These are phyloP conservation scores for Myxozyma udenii DNA, from an alignment of 805 yeast genomes.

Conservation along the genomic window DNA sequence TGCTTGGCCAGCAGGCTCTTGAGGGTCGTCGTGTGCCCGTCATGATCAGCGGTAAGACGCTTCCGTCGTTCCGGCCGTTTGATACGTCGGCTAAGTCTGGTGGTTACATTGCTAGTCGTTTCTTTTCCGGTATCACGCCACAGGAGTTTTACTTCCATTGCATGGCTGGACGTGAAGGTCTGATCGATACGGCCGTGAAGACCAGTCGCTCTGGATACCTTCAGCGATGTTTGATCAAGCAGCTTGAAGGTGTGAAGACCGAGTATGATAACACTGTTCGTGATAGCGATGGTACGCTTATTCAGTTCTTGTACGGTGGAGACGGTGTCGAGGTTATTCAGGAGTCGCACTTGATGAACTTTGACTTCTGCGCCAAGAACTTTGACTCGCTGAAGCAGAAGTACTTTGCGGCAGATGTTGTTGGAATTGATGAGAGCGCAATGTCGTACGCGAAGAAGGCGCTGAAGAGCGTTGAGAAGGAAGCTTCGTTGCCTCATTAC, in stretches of 20 bases:
- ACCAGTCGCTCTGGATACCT: constrained; percentile 97
- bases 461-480: constrained; percentile 60
- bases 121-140: constrained; percentile 95
- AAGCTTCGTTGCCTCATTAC: constrained; percentile 59
- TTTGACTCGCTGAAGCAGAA: constrained; percentile 80
- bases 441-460: constrained; percentile 75
- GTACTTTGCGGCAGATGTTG: constrained; percentile 66
- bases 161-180: constrained; percentile 99
- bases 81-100: constrained; percentile 98
- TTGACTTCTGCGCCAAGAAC: constrained; percentile 88
- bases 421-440: constrained; percentile 83
- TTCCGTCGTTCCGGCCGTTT: constrained; percentile 93
- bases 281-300: constrained; percentile 88
- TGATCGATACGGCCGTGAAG: constrained; percentile 98
- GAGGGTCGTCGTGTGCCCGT: constrained; percentile 99
- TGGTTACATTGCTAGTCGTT: constrained; percentile 94
- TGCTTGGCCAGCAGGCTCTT: constrained; percentile 96
- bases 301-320: constrained; percentile 94
- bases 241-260: constrained; percentile 93
- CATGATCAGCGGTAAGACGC: constrained; percentile 96
- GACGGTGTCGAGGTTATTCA: constrained; percentile 92
- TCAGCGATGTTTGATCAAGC: constrained; percentile 97
- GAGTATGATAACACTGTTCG: constrained; percentile 93
- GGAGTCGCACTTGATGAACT: constrained; percentile 90
- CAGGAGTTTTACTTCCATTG: constrained; percentile 99